A percentile compares a stretch with the other conserved stretches of the same genome.
Conservation (phyloP, 1,284 basidiomycete genomes). For the Laetiporus sulphureus region DNA sequence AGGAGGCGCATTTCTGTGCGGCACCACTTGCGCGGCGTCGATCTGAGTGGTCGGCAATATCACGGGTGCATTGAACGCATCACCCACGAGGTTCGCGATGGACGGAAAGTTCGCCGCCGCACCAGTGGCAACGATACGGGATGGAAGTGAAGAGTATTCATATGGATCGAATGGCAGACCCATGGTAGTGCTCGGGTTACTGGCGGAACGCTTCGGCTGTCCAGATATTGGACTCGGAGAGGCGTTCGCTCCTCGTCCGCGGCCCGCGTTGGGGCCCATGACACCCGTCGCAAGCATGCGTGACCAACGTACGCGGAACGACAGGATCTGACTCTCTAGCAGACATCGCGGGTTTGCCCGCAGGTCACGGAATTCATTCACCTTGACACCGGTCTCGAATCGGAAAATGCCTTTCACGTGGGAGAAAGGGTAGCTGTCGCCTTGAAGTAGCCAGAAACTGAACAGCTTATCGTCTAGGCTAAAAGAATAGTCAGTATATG, state of each 20-base stretch:
- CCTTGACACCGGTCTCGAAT: slow-evolving; percentile 79
- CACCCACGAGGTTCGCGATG: slow-evolving; percentile 71
- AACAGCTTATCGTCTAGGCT: slow-evolving; percentile 85
- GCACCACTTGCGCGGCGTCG: slow-evolving; percentile 62
- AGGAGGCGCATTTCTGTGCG: slow-evolving; percentile 69
- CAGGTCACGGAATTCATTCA: slow-evolving; percentile 78
- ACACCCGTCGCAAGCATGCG: slow-evolving; percentile 60
- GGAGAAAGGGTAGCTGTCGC: slow-evolving; percentile 62
- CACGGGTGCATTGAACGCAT: slow-evolving; percentile 73
- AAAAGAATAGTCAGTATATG: slow-evolving; percentile 6
- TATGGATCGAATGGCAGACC: slow-evolving; percentile 73
- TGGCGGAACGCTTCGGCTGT: slow-evolving; percentile 23
- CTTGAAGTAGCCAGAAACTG: slow-evolving; percentile 79
- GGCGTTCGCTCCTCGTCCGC: slow-evolving; percentile 30
- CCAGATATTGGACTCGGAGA: slow-evolving; percentile 25
- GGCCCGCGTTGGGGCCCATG: slow-evolving; percentile 31
- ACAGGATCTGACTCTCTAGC: slow-evolving; percentile 69
- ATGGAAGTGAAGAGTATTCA: slow-evolving; percentile 54
- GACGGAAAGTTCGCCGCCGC: slow-evolving; percentile 78
- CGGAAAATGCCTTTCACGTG: slow-evolving; percentile 82
- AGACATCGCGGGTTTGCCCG: slow-evolving; percentile 80
- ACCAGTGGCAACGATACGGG: slow-evolving; percentile 58
- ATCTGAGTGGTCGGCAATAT: slow-evolving; percentile 66
- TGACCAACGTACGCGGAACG: slow-evolving; percentile 74
- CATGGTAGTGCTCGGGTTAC: slow-evolving; percentile 34